These are phyloP conservation scores for Aureobasidium sp. DNA, from an alignment of 2,329 filamentous ascomycete genomes.

Conservation along the genomic window DNA sequence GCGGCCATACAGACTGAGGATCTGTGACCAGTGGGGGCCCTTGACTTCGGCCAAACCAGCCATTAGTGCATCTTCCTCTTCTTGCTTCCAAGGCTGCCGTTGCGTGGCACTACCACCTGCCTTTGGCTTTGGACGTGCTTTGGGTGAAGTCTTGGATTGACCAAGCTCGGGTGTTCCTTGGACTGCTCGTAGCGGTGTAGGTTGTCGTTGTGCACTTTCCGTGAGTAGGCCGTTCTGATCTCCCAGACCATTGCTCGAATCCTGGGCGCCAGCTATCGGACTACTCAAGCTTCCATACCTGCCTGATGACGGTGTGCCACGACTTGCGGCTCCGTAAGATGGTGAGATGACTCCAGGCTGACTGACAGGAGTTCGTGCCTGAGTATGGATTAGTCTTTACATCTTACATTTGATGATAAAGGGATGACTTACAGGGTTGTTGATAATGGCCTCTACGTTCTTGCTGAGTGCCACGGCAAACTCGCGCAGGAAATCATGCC, in stretches of 20 bases:
- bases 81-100: conserved; percentile 76
- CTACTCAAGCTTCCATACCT: not conserved
- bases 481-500: conserved; percentile 55
- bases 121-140: conserved; percentile 42
- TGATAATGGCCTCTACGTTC: conserved; percentile 41
- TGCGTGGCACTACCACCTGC: conserved; percentile 1
- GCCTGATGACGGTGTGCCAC: not conserved
- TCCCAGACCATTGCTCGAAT: not conserved
- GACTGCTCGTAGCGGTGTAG: conserved; percentile 15
- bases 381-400: not conserved
- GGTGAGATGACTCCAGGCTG: conserved; percentile 2
- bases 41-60: conserved; percentile 80
- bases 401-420: too few relatives aligned
- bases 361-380: conserved; percentile 9
- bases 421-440: conserved; percentile 18
- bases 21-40: conserved; percentile 89
- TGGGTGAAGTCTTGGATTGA: conserved; percentile 16
- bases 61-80: conserved; percentile 87
- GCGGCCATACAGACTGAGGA: conserved; percentile 72
- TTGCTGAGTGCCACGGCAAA: conserved; percentile 51
- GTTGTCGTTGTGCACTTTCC: conserved; percentile 2
- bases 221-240: not conserved
- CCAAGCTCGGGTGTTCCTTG: conserved; percentile 13
- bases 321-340: not conserved
- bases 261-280: not conserved